Base-by-base conservation (phyloP, 805 yeast genomes). In the Torulaspora microellipsoides region DNA sequence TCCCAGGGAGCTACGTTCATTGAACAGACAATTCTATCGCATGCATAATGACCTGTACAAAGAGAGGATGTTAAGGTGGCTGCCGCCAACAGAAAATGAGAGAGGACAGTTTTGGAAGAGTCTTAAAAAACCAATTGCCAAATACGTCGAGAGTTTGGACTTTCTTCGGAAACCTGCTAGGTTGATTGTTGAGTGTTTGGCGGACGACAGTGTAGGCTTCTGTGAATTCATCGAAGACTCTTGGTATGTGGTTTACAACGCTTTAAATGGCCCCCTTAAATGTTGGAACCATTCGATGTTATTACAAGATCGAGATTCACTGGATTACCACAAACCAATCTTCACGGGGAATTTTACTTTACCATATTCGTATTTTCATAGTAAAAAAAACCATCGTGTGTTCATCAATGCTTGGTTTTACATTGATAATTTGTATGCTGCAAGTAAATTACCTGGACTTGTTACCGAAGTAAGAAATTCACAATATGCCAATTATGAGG, bases 341-440 rank as follows among this genome's bases (percentile, higher is more conserved):
- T 45, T 40, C 20, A 31, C 42, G 9, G 54, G 42, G 8, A 23
- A 31, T 36, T 47, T 42, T 37, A 42, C 42, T 20, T 38, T 42
- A 31, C 40, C 48, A 34, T 27, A 46, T 31, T 31, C 37, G 25
- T 7, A 20, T 20, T 20, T 20, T 20, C 8, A 20, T 20, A 20
- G 25, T 13, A 32, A 20, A 35, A 43, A 27, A 9, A 25, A 25
- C 10, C n/a, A 15, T 15, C 12, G 35, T 12, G 42, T 47, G 6
- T 53, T 53, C 3, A 31, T 55, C 9, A 55, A 55, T 31, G 48
- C 51, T 11, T 55, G 60, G 60, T 37, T 55, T 32, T 40, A 43
- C 23, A 40, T 55, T 23, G 46, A 49, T 17, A 47, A 52, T 31
- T 13, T 46, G 14, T 27, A 40, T 7, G 49, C 42, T 12, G 53